Evolutionary conservation across 192 early-diverging fungal species (phyloP).

Genomic region (Coemansia umbellata): DNA sequence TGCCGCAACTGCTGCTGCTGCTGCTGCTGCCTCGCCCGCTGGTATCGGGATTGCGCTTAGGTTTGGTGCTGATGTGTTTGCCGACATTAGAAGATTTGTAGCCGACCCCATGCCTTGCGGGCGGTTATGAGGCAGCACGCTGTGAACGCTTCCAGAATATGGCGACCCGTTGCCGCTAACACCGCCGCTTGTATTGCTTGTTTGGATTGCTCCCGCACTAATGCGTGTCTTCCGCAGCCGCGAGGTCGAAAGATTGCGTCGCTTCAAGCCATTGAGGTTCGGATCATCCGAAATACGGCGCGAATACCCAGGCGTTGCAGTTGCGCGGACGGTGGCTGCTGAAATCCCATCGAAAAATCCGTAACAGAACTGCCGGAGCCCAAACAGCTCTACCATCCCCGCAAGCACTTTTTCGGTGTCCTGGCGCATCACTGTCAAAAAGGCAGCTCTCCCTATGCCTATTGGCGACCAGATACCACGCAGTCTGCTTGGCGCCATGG

Average conservation of each 20-base stretch:
- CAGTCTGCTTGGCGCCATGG: conserved; percentile 21
- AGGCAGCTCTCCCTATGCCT: neutral
- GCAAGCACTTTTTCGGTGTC: conserved; percentile 34
- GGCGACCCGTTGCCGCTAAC: conserved; percentile 18
- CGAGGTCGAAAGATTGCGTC: conserved; percentile 2
- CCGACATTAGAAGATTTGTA: conserved; percentile 9
- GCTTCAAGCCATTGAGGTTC: neutral
- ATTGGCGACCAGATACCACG: conserved; percentile 22
- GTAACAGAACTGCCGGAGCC: conserved; percentile 34
- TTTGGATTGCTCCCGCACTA: conserved; percentile 19
- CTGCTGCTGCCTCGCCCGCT: too few relatives aligned
- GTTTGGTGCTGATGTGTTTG: too few relatives aligned
- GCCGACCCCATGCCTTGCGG: neutral
- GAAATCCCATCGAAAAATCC: conserved; percentile 37
- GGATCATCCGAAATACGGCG: conserved; percentile 27
- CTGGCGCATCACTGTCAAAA: conserved; percentile 10
- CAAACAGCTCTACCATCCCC: conserved; percentile 46
- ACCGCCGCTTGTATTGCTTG: too few relatives aligned
- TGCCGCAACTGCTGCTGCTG: too few relatives aligned
- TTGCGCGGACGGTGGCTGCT: neutral
- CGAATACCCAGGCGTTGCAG: neutral
- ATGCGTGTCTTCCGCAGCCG: conserved; percentile 16
- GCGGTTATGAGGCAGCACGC: conserved; percentile 18
- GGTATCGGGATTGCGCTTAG: too few relatives aligned
- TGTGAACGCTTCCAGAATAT: neutral